These are phyloP conservation scores for Botrytis cinerea DNA, from an alignment of 2,329 filamentous ascomycete genomes.

Conservation along the genomic window DNA sequence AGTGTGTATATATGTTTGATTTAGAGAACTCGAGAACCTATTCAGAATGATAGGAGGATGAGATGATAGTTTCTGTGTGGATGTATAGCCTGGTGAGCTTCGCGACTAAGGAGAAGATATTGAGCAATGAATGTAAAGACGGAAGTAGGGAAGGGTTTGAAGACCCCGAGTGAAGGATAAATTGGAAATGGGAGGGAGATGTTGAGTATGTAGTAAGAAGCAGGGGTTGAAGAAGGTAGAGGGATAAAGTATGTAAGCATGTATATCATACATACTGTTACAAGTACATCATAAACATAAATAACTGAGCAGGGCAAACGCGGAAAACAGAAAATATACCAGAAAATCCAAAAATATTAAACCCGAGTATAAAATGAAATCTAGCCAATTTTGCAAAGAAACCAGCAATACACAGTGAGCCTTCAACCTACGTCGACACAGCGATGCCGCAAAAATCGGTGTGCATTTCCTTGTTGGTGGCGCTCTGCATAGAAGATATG, in stretches of 20 bases:
- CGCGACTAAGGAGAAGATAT: background rate
- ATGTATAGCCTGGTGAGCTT: background rate
- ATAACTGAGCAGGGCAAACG: background rate
- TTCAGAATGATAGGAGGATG: background rate
- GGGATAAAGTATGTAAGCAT: background rate
- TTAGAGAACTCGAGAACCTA: fast-evolving
- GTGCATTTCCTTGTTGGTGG: background rate
- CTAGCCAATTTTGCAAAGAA: background rate
- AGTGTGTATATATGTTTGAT: background rate
- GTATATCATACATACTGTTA: background rate
- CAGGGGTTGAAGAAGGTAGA: background rate
- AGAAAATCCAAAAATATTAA: background rate
- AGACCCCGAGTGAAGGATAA: background rate
- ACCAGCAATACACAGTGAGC: background rate
- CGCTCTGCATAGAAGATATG: background rate
- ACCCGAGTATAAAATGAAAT: background rate
- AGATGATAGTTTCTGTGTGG: background rate
- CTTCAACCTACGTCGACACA: background rate
- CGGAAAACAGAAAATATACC: background rate
- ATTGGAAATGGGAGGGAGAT: background rate
- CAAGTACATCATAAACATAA: background rate
- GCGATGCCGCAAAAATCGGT: background rate
- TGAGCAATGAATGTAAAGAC: background rate
- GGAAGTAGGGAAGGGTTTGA: background rate
- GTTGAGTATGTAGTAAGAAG: background rate